A percentile compares a stretch with the other conserved stretches of the same genome.
Conservation (phyloP, 1,284 basidiomycete genomes). For the Paramarasmius palmivorus region DNA sequence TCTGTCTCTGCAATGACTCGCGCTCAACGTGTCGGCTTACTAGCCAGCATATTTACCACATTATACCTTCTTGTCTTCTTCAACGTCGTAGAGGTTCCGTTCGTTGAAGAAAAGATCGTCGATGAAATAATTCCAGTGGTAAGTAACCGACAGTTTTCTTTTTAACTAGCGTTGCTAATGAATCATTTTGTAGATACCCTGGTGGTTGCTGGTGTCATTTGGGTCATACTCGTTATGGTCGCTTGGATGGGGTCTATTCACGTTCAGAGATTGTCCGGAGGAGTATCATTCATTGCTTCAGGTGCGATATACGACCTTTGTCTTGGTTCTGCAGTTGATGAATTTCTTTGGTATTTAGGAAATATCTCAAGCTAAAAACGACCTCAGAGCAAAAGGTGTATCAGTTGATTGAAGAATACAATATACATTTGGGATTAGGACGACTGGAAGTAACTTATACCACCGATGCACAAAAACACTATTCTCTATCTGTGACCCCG, state of each 20-base stretch:
- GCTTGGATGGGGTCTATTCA: too few species aligned
- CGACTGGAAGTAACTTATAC: background rate
- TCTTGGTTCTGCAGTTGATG: slow-evolving; percentile 8
- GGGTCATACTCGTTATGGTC: background rate
- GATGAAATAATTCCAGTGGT: slow-evolving; percentile 64
- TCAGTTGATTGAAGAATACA: slow-evolving; percentile 59
- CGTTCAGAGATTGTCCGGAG: too few species aligned
- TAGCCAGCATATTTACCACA: slow-evolving; percentile 42
- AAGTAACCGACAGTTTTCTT: slow-evolving; percentile 17
- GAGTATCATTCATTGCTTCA: too few species aligned
- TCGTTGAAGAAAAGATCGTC: slow-evolving; percentile 46
- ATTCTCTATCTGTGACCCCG: background rate
- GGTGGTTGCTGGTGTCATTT: background rate
- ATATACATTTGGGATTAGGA: background rate
- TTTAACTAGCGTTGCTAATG: background rate
- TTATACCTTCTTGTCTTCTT: slow-evolving; percentile 59
- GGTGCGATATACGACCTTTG: background rate
- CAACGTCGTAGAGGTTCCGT: slow-evolving; percentile 53
- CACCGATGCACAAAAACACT: background rate
- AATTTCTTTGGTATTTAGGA: slow-evolving; percentile 39
- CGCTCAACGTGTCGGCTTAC: slow-evolving; percentile 50
- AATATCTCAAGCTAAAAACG: slow-evolving; percentile 69
- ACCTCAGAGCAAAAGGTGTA: slow-evolving; percentile 64
- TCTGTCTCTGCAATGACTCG: slow-evolving; percentile 47
- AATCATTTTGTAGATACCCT: slow-evolving; percentile 10